Percentiles rank a stretch among this genome's conserved stretches.
phyloP scores from a whole-genome alignment of 2,329 filamentous ascomycete genomes.

The Ophiostoma ips region DNA sequence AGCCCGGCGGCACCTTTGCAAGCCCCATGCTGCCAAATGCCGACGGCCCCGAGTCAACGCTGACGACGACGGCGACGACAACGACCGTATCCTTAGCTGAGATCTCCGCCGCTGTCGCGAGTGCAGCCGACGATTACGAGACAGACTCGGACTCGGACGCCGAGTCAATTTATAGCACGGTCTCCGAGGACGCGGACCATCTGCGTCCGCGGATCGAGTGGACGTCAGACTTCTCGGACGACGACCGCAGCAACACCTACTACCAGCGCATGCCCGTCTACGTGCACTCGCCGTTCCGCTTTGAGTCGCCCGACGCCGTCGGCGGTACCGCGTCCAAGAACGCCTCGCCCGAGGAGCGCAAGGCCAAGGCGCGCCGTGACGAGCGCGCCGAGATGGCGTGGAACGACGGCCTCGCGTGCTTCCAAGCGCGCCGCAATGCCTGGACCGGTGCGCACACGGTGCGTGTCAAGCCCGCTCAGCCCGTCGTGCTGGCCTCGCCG shows the following conservation, averaged over 20 bases:
- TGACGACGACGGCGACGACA: too few relatives aligned
- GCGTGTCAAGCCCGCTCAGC: slow-evolving; percentile 34
- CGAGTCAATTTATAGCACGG: slow-evolving; percentile 40
- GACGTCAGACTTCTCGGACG: slow-evolving; percentile 42
- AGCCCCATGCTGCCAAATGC: too few relatives aligned
- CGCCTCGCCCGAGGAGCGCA: slow-evolving; percentile 31
- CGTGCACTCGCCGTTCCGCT: slow-evolving; percentile 33
- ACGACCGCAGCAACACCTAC: slow-evolving; percentile 22
- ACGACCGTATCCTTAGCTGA: background rate
- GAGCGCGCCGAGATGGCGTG: slow-evolving; percentile 53
- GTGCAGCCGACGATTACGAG: slow-evolving; percentile 15
- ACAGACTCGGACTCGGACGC: slow-evolving; percentile 24
- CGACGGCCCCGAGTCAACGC: too few relatives aligned
- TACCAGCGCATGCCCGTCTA: slow-evolving; percentile 13
- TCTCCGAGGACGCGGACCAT: slow-evolving; percentile 39
- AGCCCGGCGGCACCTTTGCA: slow-evolving; percentile 6
- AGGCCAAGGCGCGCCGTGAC: slow-evolving; percentile 41
- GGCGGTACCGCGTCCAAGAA: slow-evolving; percentile 28
- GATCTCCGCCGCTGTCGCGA: slow-evolving; percentile 5
- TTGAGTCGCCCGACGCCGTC: slow-evolving; percentile 35
- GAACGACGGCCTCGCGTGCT: slow-evolving; percentile 75
- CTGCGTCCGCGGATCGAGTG: slow-evolving; percentile 40
- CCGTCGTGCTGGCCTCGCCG: slow-evolving; percentile 23
- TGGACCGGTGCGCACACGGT: slow-evolving; percentile 69
- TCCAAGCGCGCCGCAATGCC: slow-evolving; percentile 59